Evolutionary conservation across 805 yeast genomes (phyloP), one percentile per base, ranked within the genome.

Genomic region (Saturnispora zaruensis): DNA sequence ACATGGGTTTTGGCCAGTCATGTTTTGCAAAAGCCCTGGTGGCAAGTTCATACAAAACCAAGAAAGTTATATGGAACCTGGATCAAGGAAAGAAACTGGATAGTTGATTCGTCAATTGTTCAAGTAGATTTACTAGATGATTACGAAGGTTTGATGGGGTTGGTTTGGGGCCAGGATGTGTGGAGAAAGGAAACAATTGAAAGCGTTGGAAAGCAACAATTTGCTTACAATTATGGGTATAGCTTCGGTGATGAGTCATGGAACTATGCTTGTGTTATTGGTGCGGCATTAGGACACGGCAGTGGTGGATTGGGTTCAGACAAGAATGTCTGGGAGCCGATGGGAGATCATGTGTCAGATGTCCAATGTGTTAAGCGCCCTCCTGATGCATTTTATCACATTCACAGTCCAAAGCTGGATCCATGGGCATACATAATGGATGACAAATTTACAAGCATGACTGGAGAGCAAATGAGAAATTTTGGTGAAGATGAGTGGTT

Each of bases 1-100:
- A 83, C 90, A 0, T 80, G 81, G 53, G 66, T 79, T 44, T 82
- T 87, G 0, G 84, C 87, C 2, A 81, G 87, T 5, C 71, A 71
- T 41, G 71, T 70, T 7, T 64, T 74, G 33, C 63, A 67, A 5
- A 62, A 72, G 42, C 67, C 72, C 2, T 78, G 68, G 55, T 78
- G 78, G 58, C 84, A 79, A 61, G 66, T 71, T 5, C 69, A 70
- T 43, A 68, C 69, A 13, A 60, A 50, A 20, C 62, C 63, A 8
- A 58, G 50, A 32, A 55, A 56, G 38, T 34, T 60, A 0, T 59
- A 52, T 47, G 63, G 63, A 4, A 50, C 49, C 20, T 52, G 49
- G 57, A 42, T 49, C n/a, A 54, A 44, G 44, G 53, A 49, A 6
- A 8, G 21, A 5, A 48, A 41, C 34, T 50, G 51, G 59, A 55